These are phyloP conservation scores for Diplodia mutila DNA, from an alignment of 2,329 filamentous ascomycete species.

Conservation along the genomic window DNA sequence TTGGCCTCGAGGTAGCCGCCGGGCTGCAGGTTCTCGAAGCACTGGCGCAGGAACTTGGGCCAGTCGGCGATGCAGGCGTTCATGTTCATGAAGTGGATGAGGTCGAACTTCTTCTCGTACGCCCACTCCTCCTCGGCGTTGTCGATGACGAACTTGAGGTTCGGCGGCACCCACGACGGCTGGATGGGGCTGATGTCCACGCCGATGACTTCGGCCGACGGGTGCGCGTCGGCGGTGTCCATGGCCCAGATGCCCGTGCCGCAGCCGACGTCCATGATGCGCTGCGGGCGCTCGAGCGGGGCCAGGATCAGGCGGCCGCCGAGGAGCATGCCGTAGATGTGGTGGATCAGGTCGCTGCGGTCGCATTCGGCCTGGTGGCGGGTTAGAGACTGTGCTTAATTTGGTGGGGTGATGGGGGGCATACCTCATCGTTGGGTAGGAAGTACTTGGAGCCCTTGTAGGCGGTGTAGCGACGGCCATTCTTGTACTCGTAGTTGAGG, in stretches of 20 bases:
- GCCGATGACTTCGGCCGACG: slow-evolving; percentile 44
- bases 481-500: slow-evolving; percentile 20
- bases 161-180: slow-evolving; percentile 53
- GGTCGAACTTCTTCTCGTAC: slow-evolving; percentile 33
- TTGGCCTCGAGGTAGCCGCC: slow-evolving; percentile 58
- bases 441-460: slow-evolving; percentile 42
- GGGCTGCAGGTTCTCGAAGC: slow-evolving; percentile 46
- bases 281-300: slow-evolving; percentile 32
- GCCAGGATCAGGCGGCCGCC: slow-evolving; percentile 42
- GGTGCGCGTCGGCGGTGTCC: slow-evolving; percentile 40
- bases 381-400: not conserved
- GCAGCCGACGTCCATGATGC: slow-evolving; percentile 41
- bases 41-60: slow-evolving; percentile 33
- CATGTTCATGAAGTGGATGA: slow-evolving; percentile 32
- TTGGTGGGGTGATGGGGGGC: not conserved
- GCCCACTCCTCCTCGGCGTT: slow-evolving; percentile 44
- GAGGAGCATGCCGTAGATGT: slow-evolving; percentile 43
- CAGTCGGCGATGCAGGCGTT: slow-evolving; percentile 34
- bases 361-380: slow-evolving; percentile 40
- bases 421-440: slow-evolving; percentile 41
- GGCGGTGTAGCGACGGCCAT: slow-evolving; percentile 39
- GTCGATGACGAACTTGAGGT: slow-evolving; percentile 57
- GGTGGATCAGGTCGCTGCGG: slow-evolving; percentile 43
- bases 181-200: slow-evolving; percentile 53
- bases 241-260: slow-evolving; percentile 42